Conservation (phyloP, 495 filamentous ascomycete genomes). For the Penicillium verhagenii region DNA sequence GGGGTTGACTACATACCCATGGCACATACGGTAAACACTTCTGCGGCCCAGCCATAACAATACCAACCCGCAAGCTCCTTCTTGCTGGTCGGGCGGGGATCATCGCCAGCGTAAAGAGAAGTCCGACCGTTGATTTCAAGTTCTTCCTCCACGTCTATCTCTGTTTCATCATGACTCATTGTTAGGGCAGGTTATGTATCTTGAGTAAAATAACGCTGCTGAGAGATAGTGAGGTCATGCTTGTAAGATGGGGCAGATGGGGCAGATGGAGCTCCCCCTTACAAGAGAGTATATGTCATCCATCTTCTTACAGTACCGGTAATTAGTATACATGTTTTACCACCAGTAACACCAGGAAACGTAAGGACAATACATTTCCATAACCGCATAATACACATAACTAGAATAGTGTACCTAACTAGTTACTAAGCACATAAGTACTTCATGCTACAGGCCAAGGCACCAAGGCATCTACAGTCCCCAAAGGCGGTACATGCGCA, state of each 20-base stretch:
- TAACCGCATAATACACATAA: no score
- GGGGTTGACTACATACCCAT: constrained; percentile 55
- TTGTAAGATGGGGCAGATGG: neutral
- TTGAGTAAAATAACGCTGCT: neutral
- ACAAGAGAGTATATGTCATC: no score
- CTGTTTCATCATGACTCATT: constrained; percentile 26
- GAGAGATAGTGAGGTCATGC: constrained; percentile 20
- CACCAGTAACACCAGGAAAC: neutral
- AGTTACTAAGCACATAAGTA: constrained; percentile 2
- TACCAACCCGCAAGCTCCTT: constrained; percentile 95
- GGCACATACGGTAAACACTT: constrained; percentile 92
- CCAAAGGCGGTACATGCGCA: constrained; percentile 28
- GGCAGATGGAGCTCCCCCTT: neutral
- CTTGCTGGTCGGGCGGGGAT: constrained; percentile 79
- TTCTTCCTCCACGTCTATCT: constrained; percentile 13
- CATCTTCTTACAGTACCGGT: neutral
- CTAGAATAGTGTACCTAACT: no score
- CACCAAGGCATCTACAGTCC: constrained; percentile 20
- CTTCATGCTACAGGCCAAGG: no score
- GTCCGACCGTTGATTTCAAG: constrained; percentile 7
- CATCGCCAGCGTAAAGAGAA: constrained; percentile 72
- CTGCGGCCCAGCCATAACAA: constrained; percentile 94
- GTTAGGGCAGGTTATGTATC: neutral
- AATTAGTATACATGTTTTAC: neutral
- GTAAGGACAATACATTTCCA: no score